Conservation (phyloP, 768 basidiomycete species). For the Lyophyllum semitale region DNA sequence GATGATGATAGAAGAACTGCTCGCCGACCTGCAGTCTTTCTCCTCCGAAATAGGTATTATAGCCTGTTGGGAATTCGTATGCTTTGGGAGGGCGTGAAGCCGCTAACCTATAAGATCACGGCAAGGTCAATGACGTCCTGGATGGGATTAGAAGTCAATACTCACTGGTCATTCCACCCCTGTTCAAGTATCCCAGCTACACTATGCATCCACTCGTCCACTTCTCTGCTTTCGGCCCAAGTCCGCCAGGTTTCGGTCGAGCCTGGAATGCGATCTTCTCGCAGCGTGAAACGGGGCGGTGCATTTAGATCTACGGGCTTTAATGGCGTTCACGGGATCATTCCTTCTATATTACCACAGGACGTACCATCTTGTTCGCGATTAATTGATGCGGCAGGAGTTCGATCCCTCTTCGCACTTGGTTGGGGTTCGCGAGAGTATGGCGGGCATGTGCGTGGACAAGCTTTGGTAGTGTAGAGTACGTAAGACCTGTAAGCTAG, state of each 20-base stretch:
- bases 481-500: slow-evolving; percentile 62
- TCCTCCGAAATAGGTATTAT: slow-evolving; percentile 76
- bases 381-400: slow-evolving; percentile 89
- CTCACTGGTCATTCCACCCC: slow-evolving; percentile 88
- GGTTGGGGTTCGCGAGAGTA: slow-evolving; percentile 53
- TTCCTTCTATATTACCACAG: not conserved
- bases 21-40: slow-evolving; percentile 88
- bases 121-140: not conserved
- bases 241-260: slow-evolving; percentile 82
- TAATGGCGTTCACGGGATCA: slow-evolving; percentile 6
- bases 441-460: slow-evolving; percentile 80
- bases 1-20: slow-evolving; percentile 81
- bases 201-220: slow-evolving; percentile 93
- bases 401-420: slow-evolving; percentile 58
- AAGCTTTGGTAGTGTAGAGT: slow-evolving; percentile 75
- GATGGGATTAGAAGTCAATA: not conserved
- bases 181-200: slow-evolving; percentile 84
- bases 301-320: slow-evolving; percentile 75
- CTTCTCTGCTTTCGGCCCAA: slow-evolving; percentile 81
- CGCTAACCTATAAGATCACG: slow-evolving; percentile 48
- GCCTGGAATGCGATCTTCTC: slow-evolving; percentile 69
- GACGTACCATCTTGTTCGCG: slow-evolving; percentile 69
- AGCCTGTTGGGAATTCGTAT: slow-evolving; percentile 97
- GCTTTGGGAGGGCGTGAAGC: slow-evolving; percentile 57
- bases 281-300: slow-evolving; percentile 66